Evolutionary conservation across 2,329 filamentous ascomycete species (phyloP), one percentile per base, ranked within the genome.

Genomic region (Penicillium sp.): DNA sequence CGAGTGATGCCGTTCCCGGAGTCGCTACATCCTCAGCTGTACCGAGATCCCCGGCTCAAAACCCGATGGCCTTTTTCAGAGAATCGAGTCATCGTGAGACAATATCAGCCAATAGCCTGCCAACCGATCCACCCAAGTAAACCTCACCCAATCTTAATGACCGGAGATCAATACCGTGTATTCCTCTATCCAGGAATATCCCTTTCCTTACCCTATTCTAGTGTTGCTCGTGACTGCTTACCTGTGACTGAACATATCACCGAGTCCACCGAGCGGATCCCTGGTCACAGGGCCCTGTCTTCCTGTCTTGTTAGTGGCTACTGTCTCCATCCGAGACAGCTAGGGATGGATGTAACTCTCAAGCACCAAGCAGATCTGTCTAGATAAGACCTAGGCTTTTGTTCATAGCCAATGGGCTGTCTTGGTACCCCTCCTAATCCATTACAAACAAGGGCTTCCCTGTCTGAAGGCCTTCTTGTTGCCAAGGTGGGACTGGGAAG

Each of bases 401-500:
- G 12, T 12, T 3, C 13, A 26, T 31, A 46, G 21, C 49, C 49
- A 51, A 51, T 46, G 13, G 24, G 43, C 12, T 31, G 13, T 18
- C 2, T 4, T 12, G 13, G 10, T 13, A 6, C 24, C 16, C 47
- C 47, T 50, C 33, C 42, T n/a, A 7, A 21, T 49, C 41, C 31
- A 31, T 16, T 42, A n/a, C 7, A 12, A 26, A 18, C 18, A 24
- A 31, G 16, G 21, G 34, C 26, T 28, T 49, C 16, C 10, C 15
- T 3, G 26, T 24, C 21, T n/a, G 4, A 2, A 13, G 13, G 28
- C 38, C 21, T 13, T 39, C 36, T 23, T 48, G n/a, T 49, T 39
- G 47, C 47, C 47, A 49, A 41, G 36, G 31, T 38, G 41, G 41
- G 38, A 28, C 23, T 38, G 41, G 41, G 38, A 28, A 49, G n/a